Evolutionary conservation across 306 rosid species (phyloP), one percentile per base, ranked within the genome.

Genomic region (Castanospermum australe): DNA sequence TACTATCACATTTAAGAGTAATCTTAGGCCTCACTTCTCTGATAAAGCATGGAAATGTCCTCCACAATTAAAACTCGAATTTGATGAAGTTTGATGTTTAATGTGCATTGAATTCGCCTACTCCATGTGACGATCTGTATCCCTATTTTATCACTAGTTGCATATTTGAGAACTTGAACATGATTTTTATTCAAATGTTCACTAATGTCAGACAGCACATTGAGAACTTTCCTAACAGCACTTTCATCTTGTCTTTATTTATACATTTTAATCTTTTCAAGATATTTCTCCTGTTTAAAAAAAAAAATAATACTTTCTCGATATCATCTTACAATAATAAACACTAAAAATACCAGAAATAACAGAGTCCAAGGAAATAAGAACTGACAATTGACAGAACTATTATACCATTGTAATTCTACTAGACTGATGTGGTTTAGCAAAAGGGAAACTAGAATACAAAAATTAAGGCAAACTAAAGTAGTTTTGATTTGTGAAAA

Each of bases 301-400:
- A 9, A 50, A 36, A 15, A 51, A 50, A 38, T 7, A 51, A 21
- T n/a, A n/a, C 7, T 71, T 35, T 72, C 28, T 50, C 42, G 9
- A 45, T 47, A 14, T 4, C 71, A 75, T 18, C 52, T 25, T n/a
- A 66, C 33, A n/a, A 62, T 42, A 18, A 42, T 72, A 76, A 76
- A 82, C 82, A 51, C 42, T 68, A 76, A 39, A 57, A 74, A 22
- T 38, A 36, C 39, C 45, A 67, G 17, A 75, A 38, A 33, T 44
- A 54, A 21, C 55, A 54, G 21, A 66, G 41, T 50, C 35, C 30
- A 4, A 6, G 3, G 32, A 28, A 72, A n/a, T n/a, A n/a, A 38
- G 35, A 64, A 39, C 22, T 21, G n/a, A 44, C 54, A 54, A 42
- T 30, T 35, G 13, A 35, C 66, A 64, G 35, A 42, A 10, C 48